Evolutionary conservation across 805 yeast genomes (phyloP).

Genomic region (Metschnikowia anglica): DNA sequence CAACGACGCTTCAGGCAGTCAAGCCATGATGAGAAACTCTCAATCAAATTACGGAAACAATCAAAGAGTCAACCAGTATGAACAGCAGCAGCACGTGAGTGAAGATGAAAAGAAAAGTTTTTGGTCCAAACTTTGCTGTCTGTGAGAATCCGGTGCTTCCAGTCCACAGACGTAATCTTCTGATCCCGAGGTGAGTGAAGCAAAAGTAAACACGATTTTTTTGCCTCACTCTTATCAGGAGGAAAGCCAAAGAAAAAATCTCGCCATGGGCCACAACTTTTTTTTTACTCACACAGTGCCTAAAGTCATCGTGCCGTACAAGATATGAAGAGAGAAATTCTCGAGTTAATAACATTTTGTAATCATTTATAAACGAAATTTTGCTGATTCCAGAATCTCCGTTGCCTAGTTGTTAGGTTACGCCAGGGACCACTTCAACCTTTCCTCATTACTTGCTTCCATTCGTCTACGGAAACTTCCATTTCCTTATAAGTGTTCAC

Average conservation of each 20-base stretch:
- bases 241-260: not conserved
- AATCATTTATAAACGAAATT: conserved; percentile 7
- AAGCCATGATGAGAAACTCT: conserved; percentile 24
- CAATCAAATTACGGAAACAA: conserved; percentile 25
- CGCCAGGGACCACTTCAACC: conserved; percentile 6
- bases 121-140: conserved; percentile 45
- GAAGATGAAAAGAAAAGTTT: conserved; percentile 42
- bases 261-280: not conserved
- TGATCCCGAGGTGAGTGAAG: not conserved
- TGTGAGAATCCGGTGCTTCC: conserved; percentile 19
- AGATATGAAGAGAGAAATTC: not conserved
- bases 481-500: conserved; percentile 18
- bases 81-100: conserved; percentile 38
- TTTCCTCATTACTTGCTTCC: conserved; percentile 11
- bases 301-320: not conserved
- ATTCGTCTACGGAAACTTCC: conserved; percentile 19
- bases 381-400: not conserved
- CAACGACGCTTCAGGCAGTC: conserved; percentile 25
- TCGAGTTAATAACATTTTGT: conserved; percentile 9
- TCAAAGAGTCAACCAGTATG: conserved; percentile 33
- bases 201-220: not conserved
- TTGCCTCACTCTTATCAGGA: not conserved
- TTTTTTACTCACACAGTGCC: not conserved
- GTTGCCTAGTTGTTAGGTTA: not conserved
- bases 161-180: not conserved